phyloP scores from a whole-genome alignment of 2,329 filamentous ascomycete species.

The Hypoxylon rubiginosum region DNA sequence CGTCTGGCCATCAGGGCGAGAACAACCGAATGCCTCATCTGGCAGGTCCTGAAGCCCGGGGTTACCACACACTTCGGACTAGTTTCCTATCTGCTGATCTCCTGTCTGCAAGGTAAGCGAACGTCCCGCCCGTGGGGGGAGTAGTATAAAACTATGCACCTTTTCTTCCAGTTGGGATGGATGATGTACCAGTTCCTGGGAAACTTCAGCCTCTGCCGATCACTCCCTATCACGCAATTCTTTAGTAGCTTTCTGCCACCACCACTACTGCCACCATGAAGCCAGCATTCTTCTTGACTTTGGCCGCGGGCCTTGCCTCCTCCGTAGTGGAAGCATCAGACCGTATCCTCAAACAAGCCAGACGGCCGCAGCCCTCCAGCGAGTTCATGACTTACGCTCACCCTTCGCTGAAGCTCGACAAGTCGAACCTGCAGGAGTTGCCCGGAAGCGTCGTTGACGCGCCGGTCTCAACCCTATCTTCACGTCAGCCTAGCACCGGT shows the following conservation, averaged over 20 bases:
- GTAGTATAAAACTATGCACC: conserved; percentile 45
- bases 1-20: conserved; percentile 40
- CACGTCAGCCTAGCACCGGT: conserved; percentile 39
- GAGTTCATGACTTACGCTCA: conserved; percentile 43
- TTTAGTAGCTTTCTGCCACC: conserved; percentile 19
- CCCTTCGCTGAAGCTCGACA: conserved; percentile 42
- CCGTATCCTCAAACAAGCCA: conserved; percentile 32
- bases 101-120: conserved; percentile 23
- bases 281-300: conserved; percentile 34
- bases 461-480: conserved; percentile 29
- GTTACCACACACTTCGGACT: conserved; percentile 30
- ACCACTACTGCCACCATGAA: conserved; percentile 30
- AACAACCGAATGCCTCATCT: conserved; percentile 38
- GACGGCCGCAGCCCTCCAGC: conserved; percentile 35
- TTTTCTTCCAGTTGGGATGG: conserved; percentile 37
- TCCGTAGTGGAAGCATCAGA: conserved; percentile 31
- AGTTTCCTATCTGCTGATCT: conserved; percentile 27
- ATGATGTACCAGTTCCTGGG: conserved; percentile 33
- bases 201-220: conserved; percentile 38
- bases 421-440: conserved; percentile 45
- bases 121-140: conserved; percentile 10
- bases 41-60: conserved; percentile 44
- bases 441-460: conserved; percentile 40
- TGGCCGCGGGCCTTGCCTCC: conserved; percentile 45
- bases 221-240: conserved; percentile 38